Conservation (phyloP, 2,329 filamentous ascomycete species). For the Arthrobotrys pseudoclavata region DNA sequence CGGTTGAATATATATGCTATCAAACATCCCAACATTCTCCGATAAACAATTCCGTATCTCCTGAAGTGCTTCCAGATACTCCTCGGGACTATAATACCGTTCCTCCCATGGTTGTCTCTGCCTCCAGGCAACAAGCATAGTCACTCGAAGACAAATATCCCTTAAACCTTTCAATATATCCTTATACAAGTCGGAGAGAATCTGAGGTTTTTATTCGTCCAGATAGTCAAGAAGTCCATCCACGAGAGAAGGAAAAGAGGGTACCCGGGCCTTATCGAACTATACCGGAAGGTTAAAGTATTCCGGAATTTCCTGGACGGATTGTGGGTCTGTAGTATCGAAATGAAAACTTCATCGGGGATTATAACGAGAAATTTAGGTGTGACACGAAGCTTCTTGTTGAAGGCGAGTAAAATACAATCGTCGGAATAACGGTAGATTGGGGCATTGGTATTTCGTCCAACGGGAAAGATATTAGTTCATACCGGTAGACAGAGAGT, state of each 20-base stretch:
- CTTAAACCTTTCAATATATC: too few relatives aligned
- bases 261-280: not conserved
- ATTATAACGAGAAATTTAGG: not conserved
- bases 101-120: not conserved
- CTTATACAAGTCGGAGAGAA: too few relatives aligned
- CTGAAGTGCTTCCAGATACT: not conserved
- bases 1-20: not conserved
- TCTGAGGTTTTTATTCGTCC: too few relatives aligned
- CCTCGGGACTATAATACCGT: not conserved
- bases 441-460: not conserved
- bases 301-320: not conserved
- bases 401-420: not conserved
- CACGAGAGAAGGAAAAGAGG: not conserved
- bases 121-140: too few relatives aligned
- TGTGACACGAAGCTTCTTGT: not conserved
- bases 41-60: slow-evolving; percentile 2
- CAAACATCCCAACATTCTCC: not conserved
- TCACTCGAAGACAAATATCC: too few relatives aligned
- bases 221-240: too few relatives aligned
- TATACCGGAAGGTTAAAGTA: not conserved
- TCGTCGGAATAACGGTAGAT: not conserved
- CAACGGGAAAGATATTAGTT: not conserved
- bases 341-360: not conserved
- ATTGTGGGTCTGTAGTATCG: not conserved
- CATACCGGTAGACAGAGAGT: not conserved